phyloP scores from a whole-genome alignment of 257 asterid genomes.

The Forsythia viridissima region DNA sequence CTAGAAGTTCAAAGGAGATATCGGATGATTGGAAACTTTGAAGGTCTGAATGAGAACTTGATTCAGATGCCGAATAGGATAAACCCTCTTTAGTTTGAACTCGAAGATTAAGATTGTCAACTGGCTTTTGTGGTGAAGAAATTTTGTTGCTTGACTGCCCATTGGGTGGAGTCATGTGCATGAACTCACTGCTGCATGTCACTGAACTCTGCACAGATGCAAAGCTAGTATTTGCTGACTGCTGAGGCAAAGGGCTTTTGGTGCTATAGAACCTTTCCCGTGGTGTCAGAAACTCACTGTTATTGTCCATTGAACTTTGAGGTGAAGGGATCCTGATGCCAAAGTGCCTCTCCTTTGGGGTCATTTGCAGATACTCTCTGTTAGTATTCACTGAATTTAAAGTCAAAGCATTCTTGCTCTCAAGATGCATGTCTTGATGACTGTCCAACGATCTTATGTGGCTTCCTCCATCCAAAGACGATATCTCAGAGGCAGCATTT shows the following conservation, averaged over 20 bases:
- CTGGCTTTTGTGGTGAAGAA: slow-evolving; percentile 27
- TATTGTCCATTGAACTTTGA: slow-evolving; percentile 21
- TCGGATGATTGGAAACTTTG: slow-evolving; percentile 30
- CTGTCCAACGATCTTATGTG: slow-evolving; percentile 21
- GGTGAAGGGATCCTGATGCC: slow-evolving; percentile 33
- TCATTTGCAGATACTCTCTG: slow-evolving; percentile 27
- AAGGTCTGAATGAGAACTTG: slow-evolving; percentile 35
- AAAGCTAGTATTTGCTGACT: slow-evolving; percentile 33
- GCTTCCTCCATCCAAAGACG: slow-evolving; percentile 30
- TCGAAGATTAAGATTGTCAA: slow-evolving; percentile 29
- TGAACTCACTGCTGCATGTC: slow-evolving; percentile 20
- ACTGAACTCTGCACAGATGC: slow-evolving; percentile 33
- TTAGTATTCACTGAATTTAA: slow-evolving; percentile 8
- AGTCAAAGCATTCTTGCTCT: slow-evolving; percentile 34
- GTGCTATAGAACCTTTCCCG: slow-evolving; percentile 24
- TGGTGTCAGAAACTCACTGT: slow-evolving; percentile 22
- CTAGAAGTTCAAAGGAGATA: slow-evolving; percentile 34
- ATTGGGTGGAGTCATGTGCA: slow-evolving; percentile 23
- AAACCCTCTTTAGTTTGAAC: slow-evolving; percentile 28
- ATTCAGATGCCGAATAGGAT: slow-evolving; percentile 25
- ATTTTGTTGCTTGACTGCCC: slow-evolving; percentile 30
- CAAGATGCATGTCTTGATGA: not conserved
- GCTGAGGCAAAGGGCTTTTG: slow-evolving; percentile 27
- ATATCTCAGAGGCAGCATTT: slow-evolving; percentile 36
- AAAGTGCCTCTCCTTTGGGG: slow-evolving; percentile 20